A percentile compares a stretch with the other conserved stretches of the same genome.
phyloP scores from a whole-genome alignment of 768 basidiomycete species.

The Hygrocybe punicea region DNA sequence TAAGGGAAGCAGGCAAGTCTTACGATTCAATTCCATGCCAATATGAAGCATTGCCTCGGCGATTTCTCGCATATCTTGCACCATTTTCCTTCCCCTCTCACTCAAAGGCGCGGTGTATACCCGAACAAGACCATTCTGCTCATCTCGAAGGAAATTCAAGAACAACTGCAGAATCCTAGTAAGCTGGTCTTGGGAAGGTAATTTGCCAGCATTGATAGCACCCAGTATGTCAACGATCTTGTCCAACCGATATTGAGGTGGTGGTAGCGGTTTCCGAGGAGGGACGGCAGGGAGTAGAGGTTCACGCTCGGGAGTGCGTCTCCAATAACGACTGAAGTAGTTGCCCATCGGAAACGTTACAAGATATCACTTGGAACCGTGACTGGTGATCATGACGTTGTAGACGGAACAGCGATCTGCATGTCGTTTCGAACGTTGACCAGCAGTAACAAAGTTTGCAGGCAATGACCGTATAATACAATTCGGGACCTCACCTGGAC shows the following conservation, averaged over 20 bases:
- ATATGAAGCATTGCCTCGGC: constrained; percentile 34
- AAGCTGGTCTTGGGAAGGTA: constrained; percentile 40
- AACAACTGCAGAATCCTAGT: constrained; percentile 23
- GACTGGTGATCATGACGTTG: too few species aligned
- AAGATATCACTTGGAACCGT: too few species aligned
- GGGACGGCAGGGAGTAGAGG: constrained; percentile 17
- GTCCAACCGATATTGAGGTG: constrained; percentile 21
- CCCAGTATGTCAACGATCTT: constrained; percentile 36
- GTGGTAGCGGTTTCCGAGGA: not conserved
- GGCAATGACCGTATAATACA: too few species aligned
- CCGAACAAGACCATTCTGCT: constrained; percentile 7
- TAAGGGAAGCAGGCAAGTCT: not conserved
- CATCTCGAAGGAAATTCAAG: constrained; percentile 24
- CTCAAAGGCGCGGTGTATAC: constrained; percentile 28
- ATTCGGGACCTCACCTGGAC: too few species aligned
- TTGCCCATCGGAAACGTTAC: constrained; percentile 13
- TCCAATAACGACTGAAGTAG: constrained; percentile 3
- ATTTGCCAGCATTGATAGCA: constrained; percentile 37
- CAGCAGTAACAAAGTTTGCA: too few species aligned
- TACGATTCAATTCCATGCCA: constrained; percentile 40
- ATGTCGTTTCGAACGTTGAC: too few species aligned
- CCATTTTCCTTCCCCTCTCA: constrained; percentile 26
- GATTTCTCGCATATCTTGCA: constrained; percentile 27
- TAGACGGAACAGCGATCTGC: too few species aligned
- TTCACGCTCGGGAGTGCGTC: constrained; percentile 11